Conservation (phyloP, 2,329 filamentous ascomycete genomes). For the Saccharata proteae region DNA sequence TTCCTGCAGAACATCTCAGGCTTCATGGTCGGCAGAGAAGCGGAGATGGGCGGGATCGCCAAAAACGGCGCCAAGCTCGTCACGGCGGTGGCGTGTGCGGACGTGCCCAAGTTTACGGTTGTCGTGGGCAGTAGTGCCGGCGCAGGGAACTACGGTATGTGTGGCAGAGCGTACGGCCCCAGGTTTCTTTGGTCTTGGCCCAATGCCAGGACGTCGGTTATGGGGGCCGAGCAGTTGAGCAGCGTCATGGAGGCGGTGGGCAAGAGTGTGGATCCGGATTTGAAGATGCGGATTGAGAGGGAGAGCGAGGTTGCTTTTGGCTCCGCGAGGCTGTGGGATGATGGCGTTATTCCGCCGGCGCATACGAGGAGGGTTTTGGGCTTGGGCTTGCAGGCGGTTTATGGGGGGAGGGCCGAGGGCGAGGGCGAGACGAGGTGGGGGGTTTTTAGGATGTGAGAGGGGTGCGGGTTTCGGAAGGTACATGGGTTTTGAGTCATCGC, state of each 20-base stretch:
- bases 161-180: constrained; percentile 81
- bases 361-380: constrained; percentile 38
- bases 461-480: too few relatives aligned
- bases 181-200: constrained; percentile 95
- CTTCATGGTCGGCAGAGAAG: constrained; percentile 94
- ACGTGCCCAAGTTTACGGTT: constrained; percentile 94
- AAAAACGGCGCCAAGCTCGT: constrained; percentile 98
- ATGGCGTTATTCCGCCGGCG: constrained; percentile 38
- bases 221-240: constrained; percentile 86
- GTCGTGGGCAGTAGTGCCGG: constrained; percentile 89
- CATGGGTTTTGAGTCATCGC: too few relatives aligned
- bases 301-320: constrained; percentile 87
- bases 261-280: constrained; percentile 63
- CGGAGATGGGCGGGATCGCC: constrained; percentile 88
- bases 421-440: constrained; percentile 23
- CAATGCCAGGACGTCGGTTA: constrained; percentile 89
- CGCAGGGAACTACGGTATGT: constrained; percentile 98
- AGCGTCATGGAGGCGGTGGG: constrained; percentile 94
- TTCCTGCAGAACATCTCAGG: constrained; percentile 96
- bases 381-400: constrained; percentile 31
- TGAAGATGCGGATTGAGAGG: constrained; percentile 73
- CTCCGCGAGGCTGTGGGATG: constrained; percentile 75
- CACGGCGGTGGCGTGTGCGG: constrained; percentile 83
- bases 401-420: constrained; percentile 25
- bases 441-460: constrained; percentile 27